These are phyloP conservation scores for Syncephalastrum sp. DNA, from an alignment of 371 early-diverging fungal genomes.

Conservation along the genomic window DNA sequence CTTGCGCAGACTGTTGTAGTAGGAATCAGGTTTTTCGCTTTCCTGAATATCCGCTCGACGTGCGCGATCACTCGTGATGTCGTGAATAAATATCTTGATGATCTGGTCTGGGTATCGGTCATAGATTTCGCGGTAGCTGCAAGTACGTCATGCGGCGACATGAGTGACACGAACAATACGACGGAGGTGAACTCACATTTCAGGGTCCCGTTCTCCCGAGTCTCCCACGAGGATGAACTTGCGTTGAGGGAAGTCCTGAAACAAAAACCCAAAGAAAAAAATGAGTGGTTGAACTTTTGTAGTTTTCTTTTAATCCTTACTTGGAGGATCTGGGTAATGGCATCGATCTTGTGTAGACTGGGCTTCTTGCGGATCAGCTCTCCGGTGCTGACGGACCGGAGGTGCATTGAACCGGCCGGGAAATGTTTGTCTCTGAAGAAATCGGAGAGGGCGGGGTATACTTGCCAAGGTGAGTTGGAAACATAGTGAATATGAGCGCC, in stretches of 20 bases:
- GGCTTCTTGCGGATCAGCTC: slow-evolving; percentile 32
- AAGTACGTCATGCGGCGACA: background rate
- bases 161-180: background rate
- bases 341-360: slow-evolving; percentile 39
- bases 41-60: slow-evolving; percentile 28
- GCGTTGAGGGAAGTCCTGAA: slow-evolving; percentile 50
- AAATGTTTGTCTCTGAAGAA: slow-evolving; percentile 35
- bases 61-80: slow-evolving; percentile 53
- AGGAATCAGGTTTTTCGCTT: slow-evolving; percentile 21
- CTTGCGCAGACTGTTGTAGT: slow-evolving; percentile 25
- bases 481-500: slow-evolving; percentile 50
- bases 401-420: slow-evolving; percentile 44
- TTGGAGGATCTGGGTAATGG: slow-evolving; percentile 31
- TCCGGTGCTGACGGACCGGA: slow-evolving; percentile 33
- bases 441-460: slow-evolving; percentile 38
- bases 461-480: slow-evolving; percentile 52
- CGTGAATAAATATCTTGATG: slow-evolving; percentile 66
- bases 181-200: slow-evolving; percentile 37
- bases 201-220: slow-evolving; percentile 70
- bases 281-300: background rate
- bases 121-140: slow-evolving; percentile 47
- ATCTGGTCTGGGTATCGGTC: slow-evolving; percentile 51
- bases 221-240: slow-evolving; percentile 72
- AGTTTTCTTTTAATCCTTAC: slow-evolving; percentile 6
- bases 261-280: background rate